phyloP scores from a whole-genome alignment of 75 land plant genomes.

The Selaginella moellendorffii region DNA sequence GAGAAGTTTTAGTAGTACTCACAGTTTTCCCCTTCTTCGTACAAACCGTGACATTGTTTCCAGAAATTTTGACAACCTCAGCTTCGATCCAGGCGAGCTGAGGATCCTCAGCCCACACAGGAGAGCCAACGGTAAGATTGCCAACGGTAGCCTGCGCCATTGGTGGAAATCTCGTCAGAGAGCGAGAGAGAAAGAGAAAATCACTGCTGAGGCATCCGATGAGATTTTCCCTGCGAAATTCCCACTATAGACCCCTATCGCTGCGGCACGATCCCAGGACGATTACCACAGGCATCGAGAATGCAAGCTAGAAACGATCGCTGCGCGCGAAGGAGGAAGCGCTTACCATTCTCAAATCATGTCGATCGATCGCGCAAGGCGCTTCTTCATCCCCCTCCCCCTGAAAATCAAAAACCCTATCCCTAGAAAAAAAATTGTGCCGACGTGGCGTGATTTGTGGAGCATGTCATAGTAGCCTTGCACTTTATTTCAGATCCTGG shows the following conservation, averaged over 20 bases:
- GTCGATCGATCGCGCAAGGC: too few species aligned
- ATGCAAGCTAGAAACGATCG: too few species aligned
- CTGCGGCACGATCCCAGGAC: too few species aligned
- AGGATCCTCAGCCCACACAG: constrained; percentile 73
- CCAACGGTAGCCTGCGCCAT: background rate
- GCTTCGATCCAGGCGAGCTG: constrained; percentile 54
- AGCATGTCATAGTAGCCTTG: background rate
- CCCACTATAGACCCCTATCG: too few species aligned
- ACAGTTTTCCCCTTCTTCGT: constrained; percentile 40
- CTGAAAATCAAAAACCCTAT: background rate
- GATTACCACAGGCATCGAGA: too few species aligned
- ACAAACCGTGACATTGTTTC: constrained; percentile 34
- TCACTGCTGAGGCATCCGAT: too few species aligned
- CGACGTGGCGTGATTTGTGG: background rate
- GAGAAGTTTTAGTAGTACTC: constrained; percentile 6
- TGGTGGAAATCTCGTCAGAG: too few species aligned
- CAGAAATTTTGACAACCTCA: constrained; percentile 35
- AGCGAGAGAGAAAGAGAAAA: too few species aligned
- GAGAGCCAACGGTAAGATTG: constrained; percentile 53
- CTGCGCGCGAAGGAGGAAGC: too few species aligned
- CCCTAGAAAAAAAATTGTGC: background rate
- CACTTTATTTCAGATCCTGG: background rate
- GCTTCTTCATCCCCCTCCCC: background rate
- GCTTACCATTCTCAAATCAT: too few species aligned
- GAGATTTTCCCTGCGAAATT: too few species aligned